Evolutionary conservation across 805 yeast genomes (phyloP).

Genomic region (Spathaspora arborariae): DNA sequence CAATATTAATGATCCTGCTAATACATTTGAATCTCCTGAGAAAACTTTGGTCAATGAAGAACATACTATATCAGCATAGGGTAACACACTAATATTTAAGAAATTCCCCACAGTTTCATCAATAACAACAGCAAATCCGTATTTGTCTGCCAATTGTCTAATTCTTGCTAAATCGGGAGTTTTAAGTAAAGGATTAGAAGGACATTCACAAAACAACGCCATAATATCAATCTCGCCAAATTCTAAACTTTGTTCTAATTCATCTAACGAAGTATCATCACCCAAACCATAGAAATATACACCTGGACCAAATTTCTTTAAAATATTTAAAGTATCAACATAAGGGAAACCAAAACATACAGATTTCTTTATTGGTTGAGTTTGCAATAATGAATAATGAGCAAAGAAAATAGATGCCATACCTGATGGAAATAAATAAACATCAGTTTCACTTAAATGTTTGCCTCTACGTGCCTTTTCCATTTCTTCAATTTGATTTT

Average conservation of each 20-base stretch:
- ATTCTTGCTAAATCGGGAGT: constrained; percentile 75
- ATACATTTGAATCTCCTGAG: constrained; percentile 91
- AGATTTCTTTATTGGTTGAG: constrained; percentile 46
- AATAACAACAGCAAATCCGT: constrained; percentile 73
- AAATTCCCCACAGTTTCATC: constrained; percentile 96
- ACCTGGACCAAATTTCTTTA: constrained; percentile 90
- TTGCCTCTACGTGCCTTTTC: constrained; percentile 26
- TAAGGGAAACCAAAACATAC: constrained; percentile 97
- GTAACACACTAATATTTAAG: constrained; percentile 74
- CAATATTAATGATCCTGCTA: constrained; percentile 86
- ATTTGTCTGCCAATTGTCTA: constrained; percentile 61
- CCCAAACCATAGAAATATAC: constrained; percentile 83
- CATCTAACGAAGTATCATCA: constrained; percentile 63
- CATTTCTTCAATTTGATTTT: constrained; percentile 22
- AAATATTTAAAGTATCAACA: constrained; percentile 83
- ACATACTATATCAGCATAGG: constrained; percentile 82
- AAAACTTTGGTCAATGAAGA: constrained; percentile 89
- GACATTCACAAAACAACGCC: constrained; percentile 87
- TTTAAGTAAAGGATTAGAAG: constrained; percentile 87
- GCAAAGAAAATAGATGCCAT: constrained; percentile 90
- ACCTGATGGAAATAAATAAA: constrained; percentile 83
- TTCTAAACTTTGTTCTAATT: constrained; percentile 58
- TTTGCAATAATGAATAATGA: constrained; percentile 52
- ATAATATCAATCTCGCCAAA: constrained; percentile 55
- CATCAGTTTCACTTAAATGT: constrained; percentile 53